phyloP scores from a whole-genome alignment of 1,284 basidiomycete genomes.

The Athelia psychrophila region DNA sequence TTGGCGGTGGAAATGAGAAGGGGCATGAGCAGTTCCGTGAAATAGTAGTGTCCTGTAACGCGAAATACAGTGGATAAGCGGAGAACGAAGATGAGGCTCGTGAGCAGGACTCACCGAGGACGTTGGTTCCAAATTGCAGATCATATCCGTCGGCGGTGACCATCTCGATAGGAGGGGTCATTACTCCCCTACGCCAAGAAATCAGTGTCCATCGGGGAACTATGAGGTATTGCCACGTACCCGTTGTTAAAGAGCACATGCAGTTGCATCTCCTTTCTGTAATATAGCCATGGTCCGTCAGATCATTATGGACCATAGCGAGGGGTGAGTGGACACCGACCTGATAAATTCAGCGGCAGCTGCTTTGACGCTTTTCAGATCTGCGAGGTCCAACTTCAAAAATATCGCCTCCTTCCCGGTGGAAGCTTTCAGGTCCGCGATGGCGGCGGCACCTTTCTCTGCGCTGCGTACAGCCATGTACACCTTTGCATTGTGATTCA shows the following conservation, averaged over 20 bases:
- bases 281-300: not conserved
- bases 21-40: constrained; percentile 42
- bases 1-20: constrained; percentile 29
- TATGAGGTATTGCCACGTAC: not conserved
- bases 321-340: constrained; percentile 15
- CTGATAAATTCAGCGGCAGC: constrained; percentile 39
- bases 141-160: constrained; percentile 46
- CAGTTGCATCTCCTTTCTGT: constrained; percentile 23
- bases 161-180: constrained; percentile 34
- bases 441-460: constrained; percentile 37
- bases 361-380: constrained; percentile 37
- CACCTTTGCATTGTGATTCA: constrained; percentile 43
- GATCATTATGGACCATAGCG: no score
- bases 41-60: constrained; percentile 34
- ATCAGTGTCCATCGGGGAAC: constrained; percentile 18
- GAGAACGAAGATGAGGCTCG: not conserved
- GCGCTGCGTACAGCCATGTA: constrained; percentile 44
- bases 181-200: constrained; percentile 39
- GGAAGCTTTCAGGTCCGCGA: constrained; percentile 36
- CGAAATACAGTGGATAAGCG: not conserved
- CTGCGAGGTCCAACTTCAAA: constrained; percentile 45
- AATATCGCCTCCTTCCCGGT: constrained; percentile 38
- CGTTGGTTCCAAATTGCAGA: constrained; percentile 50
- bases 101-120: constrained; percentile 23
- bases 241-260: constrained; percentile 31